phyloP scores from a whole-genome alignment of 352 stramenopile species.

The Peronosclerospora sorghi region DNA sequence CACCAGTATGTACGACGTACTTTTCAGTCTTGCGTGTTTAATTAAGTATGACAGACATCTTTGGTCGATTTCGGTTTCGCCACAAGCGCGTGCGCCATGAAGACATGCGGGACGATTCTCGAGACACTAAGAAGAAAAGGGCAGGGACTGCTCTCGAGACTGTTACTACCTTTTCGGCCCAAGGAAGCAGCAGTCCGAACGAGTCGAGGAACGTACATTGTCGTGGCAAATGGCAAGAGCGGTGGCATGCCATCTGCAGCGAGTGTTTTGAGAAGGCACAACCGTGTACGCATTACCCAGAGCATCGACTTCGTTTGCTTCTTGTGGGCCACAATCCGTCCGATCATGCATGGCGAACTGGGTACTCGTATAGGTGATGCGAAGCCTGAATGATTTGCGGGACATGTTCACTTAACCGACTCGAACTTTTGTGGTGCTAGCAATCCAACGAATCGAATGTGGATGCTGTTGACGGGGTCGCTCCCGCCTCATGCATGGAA shows the following conservation, averaged over 20 bases:
- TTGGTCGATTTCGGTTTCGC: conserved; percentile 50
- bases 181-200: conserved; percentile 7
- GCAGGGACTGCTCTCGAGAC: neutral
- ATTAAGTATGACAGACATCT: conserved; percentile 21
- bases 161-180: neutral
- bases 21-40: neutral
- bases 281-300: conserved; percentile 50
- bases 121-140: neutral
- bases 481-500: conserved; percentile 42
- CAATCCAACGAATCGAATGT: conserved; percentile 86
- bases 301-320: conserved; percentile 61
- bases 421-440: conserved; percentile 12
- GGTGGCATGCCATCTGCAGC: conserved; percentile 66
- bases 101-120: neutral
- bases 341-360: conserved; percentile 78
- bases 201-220: neutral
- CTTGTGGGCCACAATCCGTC: conserved; percentile 86
- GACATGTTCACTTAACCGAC: neutral
- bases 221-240: conserved; percentile 66
- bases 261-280: conserved; percentile 43
- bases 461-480: conserved; percentile 68
- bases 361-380: conserved; percentile 49
- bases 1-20: neutral
- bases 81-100: conserved; percentile 31
- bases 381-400: neutral